These are phyloP conservation scores for Syncephalastrum sp. DNA, from an alignment of 371 early-diverging fungal genomes.

Conservation along the genomic window DNA sequence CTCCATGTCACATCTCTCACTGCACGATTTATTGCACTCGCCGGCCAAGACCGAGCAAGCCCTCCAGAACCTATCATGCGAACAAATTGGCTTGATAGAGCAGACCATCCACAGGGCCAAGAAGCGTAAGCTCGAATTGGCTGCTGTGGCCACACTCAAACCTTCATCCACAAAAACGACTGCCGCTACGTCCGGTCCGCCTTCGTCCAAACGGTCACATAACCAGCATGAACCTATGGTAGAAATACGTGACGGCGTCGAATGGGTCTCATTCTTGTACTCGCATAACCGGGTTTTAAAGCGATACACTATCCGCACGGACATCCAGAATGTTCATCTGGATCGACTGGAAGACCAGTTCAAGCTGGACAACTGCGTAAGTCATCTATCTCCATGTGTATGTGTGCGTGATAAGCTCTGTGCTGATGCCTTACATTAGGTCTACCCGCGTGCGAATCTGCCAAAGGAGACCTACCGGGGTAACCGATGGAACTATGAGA, in stretches of 20 bases:
- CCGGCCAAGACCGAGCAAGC: slow-evolving; percentile 39
- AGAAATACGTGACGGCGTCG: slow-evolving; percentile 57
- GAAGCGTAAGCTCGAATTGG: slow-evolving; percentile 35
- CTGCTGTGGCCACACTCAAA: not conserved
- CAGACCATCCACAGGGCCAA: slow-evolving; percentile 38
- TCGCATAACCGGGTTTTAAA: slow-evolving; percentile 62
- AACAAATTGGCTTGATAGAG: slow-evolving; percentile 41
- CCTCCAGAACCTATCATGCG: slow-evolving; percentile 32
- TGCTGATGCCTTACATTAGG: slow-evolving; percentile 20
- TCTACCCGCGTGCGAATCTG: slow-evolving; percentile 72
- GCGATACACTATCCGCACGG: slow-evolving; percentile 77
- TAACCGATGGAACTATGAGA: slow-evolving; percentile 95
- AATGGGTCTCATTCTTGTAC: slow-evolving; percentile 72
- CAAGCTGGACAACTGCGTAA: slow-evolving; percentile 77
- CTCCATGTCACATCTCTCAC: not conserved
- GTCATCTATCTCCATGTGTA: slow-evolving; percentile 2
- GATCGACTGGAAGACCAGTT: slow-evolving; percentile 68
- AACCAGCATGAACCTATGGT: slow-evolving; percentile 39
- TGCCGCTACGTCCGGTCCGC: slow-evolving; percentile 1
- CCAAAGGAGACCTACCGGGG: slow-evolving; percentile 75
- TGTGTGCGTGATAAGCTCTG: no score
- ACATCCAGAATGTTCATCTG: slow-evolving; percentile 66
- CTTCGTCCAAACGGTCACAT: slow-evolving; percentile 10
- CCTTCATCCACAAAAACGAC: slow-evolving; percentile 1
- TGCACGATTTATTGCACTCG: slow-evolving; percentile 36